These are phyloP conservation scores for Pythium folliculosum DNA, from an alignment of 352 stramenopile genomes.

Conservation along the genomic window DNA sequence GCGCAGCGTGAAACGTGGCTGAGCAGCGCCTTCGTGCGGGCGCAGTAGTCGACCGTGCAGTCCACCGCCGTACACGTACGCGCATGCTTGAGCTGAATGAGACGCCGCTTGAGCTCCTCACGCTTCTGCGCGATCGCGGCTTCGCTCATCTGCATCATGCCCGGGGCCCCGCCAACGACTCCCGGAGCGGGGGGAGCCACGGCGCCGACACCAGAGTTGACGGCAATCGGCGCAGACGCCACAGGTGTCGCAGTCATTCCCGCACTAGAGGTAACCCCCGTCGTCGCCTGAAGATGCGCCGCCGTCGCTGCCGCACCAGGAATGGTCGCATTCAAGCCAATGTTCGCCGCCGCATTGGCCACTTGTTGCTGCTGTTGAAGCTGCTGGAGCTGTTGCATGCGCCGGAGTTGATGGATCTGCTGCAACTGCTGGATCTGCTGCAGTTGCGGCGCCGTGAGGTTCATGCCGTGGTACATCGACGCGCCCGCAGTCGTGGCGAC, in stretches of 20 bases:
- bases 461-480: conserved; percentile 80
- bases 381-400: conserved; percentile 70
- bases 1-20: conserved; percentile 83
- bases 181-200: conserved; percentile 22
- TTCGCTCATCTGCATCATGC: conserved; percentile 78
- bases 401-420: conserved; percentile 83
- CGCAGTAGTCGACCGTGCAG: conserved; percentile 82
- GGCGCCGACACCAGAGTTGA: conserved; percentile 10
- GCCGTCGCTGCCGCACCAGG: conserved; percentile 29
- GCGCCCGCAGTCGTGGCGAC: conserved; percentile 33
- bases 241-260: not conserved
- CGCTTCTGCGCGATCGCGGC: conserved; percentile 82
- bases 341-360: conserved; percentile 36
- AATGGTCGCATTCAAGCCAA: conserved; percentile 35
- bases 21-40: conserved; percentile 75
- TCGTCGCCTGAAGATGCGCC: conserved; percentile 33
- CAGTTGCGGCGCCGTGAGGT: conserved; percentile 69
- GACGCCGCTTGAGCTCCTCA: conserved; percentile 79
- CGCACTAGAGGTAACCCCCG: not conserved
- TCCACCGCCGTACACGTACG: conserved; percentile 76
- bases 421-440: conserved; percentile 87
- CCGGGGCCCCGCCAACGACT: conserved; percentile 23
- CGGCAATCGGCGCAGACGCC: conserved; percentile 4
- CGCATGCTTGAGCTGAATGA: conserved; percentile 88
- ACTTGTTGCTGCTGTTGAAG: conserved; percentile 73